These are phyloP conservation scores for Penicillium angulare DNA, from an alignment of 495 filamentous ascomycete species.

Conservation along the genomic window DNA sequence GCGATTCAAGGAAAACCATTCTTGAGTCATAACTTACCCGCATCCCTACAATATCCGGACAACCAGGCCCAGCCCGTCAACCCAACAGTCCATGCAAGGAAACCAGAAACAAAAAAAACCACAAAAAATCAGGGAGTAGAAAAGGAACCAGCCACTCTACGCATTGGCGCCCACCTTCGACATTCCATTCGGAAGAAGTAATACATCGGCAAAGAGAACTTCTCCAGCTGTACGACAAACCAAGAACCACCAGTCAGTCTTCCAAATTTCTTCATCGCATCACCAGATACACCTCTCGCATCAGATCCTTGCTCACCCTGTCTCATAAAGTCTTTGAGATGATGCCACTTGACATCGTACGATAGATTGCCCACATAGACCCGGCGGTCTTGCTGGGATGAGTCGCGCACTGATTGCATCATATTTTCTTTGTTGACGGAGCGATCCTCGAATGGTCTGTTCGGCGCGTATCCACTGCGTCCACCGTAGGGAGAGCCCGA, in stretches of 20 bases:
- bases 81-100: constrained; percentile 89
- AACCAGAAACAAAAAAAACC: constrained; percentile 48
- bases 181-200: constrained; percentile 99
- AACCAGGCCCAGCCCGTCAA: constrained; percentile 98
- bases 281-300: not conserved
- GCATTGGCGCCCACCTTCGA: constrained; percentile 99
- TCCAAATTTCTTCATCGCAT: not conserved
- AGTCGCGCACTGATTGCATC: constrained; percentile 90
- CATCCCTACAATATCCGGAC: constrained; percentile 97
- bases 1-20: not conserved
- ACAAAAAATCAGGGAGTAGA: constrained; percentile 39
- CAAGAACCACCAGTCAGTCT: constrained; percentile 28
- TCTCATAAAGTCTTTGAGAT: constrained; percentile 99
- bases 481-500: constrained; percentile 57
- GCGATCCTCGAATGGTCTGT: constrained; percentile 80
- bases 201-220: constrained; percentile 98
- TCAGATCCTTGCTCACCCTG: constrained; percentile 68
- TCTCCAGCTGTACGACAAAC: constrained; percentile 73
- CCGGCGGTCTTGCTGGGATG: constrained; percentile 95
- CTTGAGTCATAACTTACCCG: constrained; percentile 89
- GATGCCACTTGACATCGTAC: constrained; percentile 99
- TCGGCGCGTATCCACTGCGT: constrained; percentile 58
- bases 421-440: constrained; percentile 83
- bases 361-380: constrained; percentile 99
- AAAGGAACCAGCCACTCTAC: constrained; percentile 84